Percentiles rank a stretch among this genome's conserved stretches.
phyloP scores from a whole-genome alignment of 1,284 basidiomycete genomes.

The Thecaphora frezii region DNA sequence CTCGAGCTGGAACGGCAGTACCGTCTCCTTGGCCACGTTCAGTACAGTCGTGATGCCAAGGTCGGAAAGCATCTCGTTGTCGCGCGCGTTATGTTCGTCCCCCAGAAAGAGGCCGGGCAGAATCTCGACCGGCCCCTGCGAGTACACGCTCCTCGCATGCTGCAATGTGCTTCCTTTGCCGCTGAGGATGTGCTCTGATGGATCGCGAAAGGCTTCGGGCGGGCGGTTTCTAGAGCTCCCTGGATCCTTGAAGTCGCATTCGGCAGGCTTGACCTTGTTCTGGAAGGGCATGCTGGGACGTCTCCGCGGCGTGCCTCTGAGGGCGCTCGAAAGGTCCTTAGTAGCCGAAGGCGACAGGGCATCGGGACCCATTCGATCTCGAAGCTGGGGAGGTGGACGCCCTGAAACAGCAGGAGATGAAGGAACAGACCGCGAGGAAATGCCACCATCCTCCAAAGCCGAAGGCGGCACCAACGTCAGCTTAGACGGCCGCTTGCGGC shows the following conservation, averaged over 20 bases:
- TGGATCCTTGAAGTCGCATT: slow-evolving; percentile 5
- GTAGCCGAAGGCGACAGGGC: slow-evolving; percentile 17
- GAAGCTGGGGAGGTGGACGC: slow-evolving; percentile 10
- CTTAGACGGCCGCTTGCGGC: slow-evolving; percentile 32
- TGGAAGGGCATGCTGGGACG: slow-evolving; percentile 50
- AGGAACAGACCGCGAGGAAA: slow-evolving; percentile 38
- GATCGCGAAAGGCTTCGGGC: slow-evolving; percentile 47
- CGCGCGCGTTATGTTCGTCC: slow-evolving; percentile 86
- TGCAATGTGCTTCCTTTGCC: slow-evolving; percentile 51
- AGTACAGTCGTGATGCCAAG: slow-evolving; percentile 78
- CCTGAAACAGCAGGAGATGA: slow-evolving; percentile 18
- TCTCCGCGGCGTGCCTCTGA: slow-evolving; percentile 47
- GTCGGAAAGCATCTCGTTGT: slow-evolving; percentile 72
- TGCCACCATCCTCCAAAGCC: slow-evolving; percentile 9
- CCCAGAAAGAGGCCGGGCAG: slow-evolving; percentile 88
- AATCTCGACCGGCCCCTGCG: slow-evolving; percentile 82
- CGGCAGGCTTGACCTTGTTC: slow-evolving; percentile 1
- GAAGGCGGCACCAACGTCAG: slow-evolving; percentile 28
- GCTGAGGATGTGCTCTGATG: slow-evolving; percentile 51
- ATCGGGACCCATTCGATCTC: slow-evolving; percentile 7
- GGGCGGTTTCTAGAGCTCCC: slow-evolving; percentile 21
- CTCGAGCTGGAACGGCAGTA: slow-evolving; percentile 28
- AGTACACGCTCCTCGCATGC: slow-evolving; percentile 64
- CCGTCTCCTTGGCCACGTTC: slow-evolving; percentile 79
- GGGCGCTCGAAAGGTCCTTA: slow-evolving; percentile 44